phyloP scores from a whole-genome alignment of 768 basidiomycete species.

The Mycena capillaripes region DNA sequence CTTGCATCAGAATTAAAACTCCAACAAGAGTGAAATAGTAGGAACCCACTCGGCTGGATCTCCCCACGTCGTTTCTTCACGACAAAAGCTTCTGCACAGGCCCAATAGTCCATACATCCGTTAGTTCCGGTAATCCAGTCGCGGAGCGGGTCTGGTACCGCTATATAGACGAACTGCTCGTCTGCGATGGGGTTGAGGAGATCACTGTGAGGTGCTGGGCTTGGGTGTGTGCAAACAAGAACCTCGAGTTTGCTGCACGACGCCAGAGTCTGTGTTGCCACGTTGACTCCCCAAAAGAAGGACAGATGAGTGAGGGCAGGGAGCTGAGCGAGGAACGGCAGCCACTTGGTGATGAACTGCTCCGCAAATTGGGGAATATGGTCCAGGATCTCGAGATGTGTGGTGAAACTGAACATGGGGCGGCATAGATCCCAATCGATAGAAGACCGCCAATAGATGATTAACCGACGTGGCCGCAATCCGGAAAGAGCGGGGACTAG shows the following conservation, averaged over 20 bases:
- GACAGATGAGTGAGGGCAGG: conserved; percentile 5
- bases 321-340: background rate
- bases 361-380: background rate
- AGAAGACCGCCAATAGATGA: background rate
- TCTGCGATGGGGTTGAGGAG: background rate
- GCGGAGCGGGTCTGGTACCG: background rate
- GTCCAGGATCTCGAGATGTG: background rate
- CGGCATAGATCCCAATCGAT: background rate
- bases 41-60: conserved; percentile 10
- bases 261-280: too few relatives aligned
- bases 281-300: too few relatives aligned
- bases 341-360: background rate
- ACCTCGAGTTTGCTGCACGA: too few relatives aligned
- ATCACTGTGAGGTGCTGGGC: background rate
- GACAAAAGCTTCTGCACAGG: background rate
- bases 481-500: background rate
- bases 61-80: conserved; percentile 8
- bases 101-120: conserved; percentile 7
- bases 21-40: too few relatives aligned
- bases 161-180: too few relatives aligned
- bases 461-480: background rate
- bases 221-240: too few relatives aligned
- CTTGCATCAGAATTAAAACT: too few relatives aligned
- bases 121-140: background rate
- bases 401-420: background rate